Percentiles rank a stretch among this genome's conserved stretches.
Evolutionary conservation across 108 stramenopile genomes (phyloP).

Genomic region (Skeletonema tropicum): DNA sequence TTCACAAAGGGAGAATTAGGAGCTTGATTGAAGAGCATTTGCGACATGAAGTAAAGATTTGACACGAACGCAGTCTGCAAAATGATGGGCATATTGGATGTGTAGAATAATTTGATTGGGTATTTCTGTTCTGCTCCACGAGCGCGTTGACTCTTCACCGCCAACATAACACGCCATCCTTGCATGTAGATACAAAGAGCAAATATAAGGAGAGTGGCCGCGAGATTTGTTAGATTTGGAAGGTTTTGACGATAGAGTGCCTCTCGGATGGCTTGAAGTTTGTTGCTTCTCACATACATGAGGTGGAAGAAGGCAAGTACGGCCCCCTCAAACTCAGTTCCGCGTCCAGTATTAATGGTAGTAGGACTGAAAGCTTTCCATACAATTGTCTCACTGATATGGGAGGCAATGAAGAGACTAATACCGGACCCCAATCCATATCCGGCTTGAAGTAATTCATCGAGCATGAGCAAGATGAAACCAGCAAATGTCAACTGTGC

Average conservation of each 20-base stretch:
- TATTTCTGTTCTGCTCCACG: constrained; percentile 93
- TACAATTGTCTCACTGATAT: constrained; percentile 98
- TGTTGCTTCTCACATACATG: constrained; percentile 92
- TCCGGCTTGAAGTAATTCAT: constrained; percentile 99
- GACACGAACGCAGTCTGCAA: constrained; percentile 98
- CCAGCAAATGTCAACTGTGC: constrained; percentile 96
- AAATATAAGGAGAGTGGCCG: constrained; percentile 96
- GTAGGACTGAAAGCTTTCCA: constrained; percentile 99
- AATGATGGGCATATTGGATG: constrained; percentile 99
- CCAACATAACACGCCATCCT: constrained; percentile 98
- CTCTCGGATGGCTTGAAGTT: constrained; percentile 92
- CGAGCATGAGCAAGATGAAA: constrained; percentile 95
- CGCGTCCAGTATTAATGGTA: constrained; percentile 99
- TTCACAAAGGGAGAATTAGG: constrained; percentile 93
- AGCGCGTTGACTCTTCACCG: constrained; percentile 95
- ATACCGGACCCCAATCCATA: constrained; percentile 98
- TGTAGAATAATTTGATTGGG: constrained; percentile 99
- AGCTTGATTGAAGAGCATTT: constrained; percentile 97
- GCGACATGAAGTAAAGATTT: constrained; percentile 99
- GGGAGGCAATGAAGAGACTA: constrained; percentile 99
- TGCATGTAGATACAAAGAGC: constrained; percentile 99
- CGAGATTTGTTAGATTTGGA: constrained; percentile 97
- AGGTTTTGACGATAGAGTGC: constrained; percentile 97
- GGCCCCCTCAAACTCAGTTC: constrained; percentile 99
- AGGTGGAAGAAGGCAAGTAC: constrained; percentile 98